Evolutionary conservation across 352 stramenopile species (phyloP).

Genomic region (Pythium brachiatum): DNA sequence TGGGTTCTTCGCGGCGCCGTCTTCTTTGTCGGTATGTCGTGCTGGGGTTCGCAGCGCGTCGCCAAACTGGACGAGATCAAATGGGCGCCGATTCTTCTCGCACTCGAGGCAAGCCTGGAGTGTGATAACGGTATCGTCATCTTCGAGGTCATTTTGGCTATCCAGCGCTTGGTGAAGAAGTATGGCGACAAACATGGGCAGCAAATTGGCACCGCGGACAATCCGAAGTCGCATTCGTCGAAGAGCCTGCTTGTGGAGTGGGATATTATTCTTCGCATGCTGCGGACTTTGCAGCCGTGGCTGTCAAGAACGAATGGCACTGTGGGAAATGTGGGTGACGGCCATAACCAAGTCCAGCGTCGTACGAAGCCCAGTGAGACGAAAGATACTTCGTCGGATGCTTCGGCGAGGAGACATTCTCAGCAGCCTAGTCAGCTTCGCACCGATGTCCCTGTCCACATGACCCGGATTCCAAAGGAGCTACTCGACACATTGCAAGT

Average conservation of each 20-base stretch:
- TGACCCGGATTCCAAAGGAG: slow-evolving; percentile 72
- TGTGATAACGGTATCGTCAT: slow-evolving; percentile 78
- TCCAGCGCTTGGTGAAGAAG: slow-evolving; percentile 87
- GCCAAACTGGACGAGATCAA: slow-evolving; percentile 69
- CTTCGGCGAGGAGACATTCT: background rate
- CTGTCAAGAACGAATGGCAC: slow-evolving; percentile 36
- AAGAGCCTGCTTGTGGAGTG: slow-evolving; percentile 57
- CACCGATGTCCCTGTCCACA: slow-evolving; percentile 32
- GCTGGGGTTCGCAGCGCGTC: slow-evolving; percentile 81
- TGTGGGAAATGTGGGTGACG: background rate
- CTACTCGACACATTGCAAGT: slow-evolving; percentile 74
- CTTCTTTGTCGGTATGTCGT: slow-evolving; percentile 89
- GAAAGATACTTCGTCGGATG: background rate
- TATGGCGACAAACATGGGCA: slow-evolving; percentile 43
- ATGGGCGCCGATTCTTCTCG: slow-evolving; percentile 68
- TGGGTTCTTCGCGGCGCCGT: slow-evolving; percentile 80
- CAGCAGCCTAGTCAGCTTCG: background rate
- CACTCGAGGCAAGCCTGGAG: slow-evolving; percentile 55
- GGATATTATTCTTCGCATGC: slow-evolving; percentile 83
- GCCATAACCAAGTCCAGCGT: slow-evolving; percentile 23
- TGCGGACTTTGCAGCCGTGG: slow-evolving; percentile 64
- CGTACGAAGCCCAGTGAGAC: background rate
- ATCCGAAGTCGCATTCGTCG: background rate
- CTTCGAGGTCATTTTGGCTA: slow-evolving; percentile 84
- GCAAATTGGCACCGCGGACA: background rate